A percentile compares a stretch with the other conserved stretches of the same genome.
These are phyloP conservation scores for Syncephalastrum monosporum DNA, from an alignment of 371 early-diverging fungal species.

Conservation along the genomic window DNA sequence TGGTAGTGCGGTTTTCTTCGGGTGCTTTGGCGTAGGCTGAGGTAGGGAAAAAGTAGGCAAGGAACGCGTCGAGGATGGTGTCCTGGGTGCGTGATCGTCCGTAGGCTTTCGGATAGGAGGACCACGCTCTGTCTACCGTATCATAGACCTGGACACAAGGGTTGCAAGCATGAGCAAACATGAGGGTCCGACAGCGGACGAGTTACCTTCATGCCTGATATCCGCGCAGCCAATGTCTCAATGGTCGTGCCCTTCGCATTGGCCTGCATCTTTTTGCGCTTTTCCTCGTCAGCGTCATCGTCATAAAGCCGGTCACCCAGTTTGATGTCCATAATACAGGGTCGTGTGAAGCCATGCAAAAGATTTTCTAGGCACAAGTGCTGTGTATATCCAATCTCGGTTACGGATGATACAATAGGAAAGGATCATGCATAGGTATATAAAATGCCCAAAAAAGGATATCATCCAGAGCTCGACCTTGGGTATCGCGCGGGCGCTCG, in stretches of 20 bases:
- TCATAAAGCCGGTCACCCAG: constrained; percentile 69
- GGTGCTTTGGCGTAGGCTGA: constrained; percentile 28
- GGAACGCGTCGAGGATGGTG: constrained; percentile 43
- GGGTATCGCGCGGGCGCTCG: constrained; percentile 6
- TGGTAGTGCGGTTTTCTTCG: constrained; percentile 11
- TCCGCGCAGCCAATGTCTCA: constrained; percentile 51
- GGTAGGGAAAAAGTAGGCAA: constrained; percentile 46
- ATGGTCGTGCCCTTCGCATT: constrained; percentile 63
- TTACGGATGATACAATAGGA: not conserved
- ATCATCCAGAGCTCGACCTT: constrained; percentile 31
- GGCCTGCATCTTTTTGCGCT: constrained; percentile 56
- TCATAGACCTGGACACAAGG: constrained; percentile 36
- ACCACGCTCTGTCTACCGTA: constrained; percentile 33
- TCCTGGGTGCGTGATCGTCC: constrained; percentile 44
- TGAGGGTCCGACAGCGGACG: not conserved
- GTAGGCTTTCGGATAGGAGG: constrained; percentile 41
- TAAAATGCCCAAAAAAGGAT: constrained; percentile 43
- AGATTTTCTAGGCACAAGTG: constrained; percentile 75
- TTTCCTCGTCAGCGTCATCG: constrained; percentile 59
- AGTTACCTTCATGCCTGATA: constrained; percentile 66
- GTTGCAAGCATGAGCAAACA: no score
- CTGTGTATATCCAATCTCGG: constrained; percentile 25
- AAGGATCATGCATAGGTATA: not conserved
- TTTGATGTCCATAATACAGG: constrained; percentile 81
- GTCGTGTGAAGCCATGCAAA: constrained; percentile 61